Base-by-base conservation (phyloP, 1,139 yeast species). In the Meyerozyma sp. region DNA sequence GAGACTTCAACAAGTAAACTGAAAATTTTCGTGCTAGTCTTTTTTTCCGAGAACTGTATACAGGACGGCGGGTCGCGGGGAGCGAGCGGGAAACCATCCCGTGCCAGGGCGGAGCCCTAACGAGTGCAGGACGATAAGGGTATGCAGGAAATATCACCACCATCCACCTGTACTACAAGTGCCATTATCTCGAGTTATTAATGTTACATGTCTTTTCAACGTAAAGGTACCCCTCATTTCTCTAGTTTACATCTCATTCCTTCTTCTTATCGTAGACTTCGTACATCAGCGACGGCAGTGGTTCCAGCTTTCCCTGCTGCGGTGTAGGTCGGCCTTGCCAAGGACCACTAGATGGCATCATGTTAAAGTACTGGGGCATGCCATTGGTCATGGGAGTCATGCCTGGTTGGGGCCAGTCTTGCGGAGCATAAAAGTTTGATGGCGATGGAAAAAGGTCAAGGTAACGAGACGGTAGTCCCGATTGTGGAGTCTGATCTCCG, bases 401-500 rank as follows among this genome's bases (percentile, higher is more conserved):
- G 4, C 37, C 28, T 13, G 36, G 25, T 7, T 36, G 30, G 18
- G 50, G 51, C 77, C 77, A 72, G 44, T 72, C 77, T 45, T 70
- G 77, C 1, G 70, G 65, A 2, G 66, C 70, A 44, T 71, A 75
- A 48, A 77, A 74, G 43, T 70, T 77, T 8, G 75, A 68, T 1
- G 82, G 82, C 7, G 79, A 74, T 13, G 81, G 81, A 56, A 77
- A 77, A 54, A 77, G 66, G 52, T 77, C 82, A 35, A 77, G 75
- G 46, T 75, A 77, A 41, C 79, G 63, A 4, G 77, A 69, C 0
- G 80, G 79, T 26, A 77, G 58, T 2, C 75, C 80, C 21, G 75
- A 69, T 5, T 75, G 55, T 2, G 81, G 82, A 0, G 79, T 72
- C 42, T 74, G 80, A 40, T 71, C 78, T 5, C 76, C 78, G 13